Base-by-base conservation (phyloP, 768 basidiomycete genomes). In the Russula emetica region DNA sequence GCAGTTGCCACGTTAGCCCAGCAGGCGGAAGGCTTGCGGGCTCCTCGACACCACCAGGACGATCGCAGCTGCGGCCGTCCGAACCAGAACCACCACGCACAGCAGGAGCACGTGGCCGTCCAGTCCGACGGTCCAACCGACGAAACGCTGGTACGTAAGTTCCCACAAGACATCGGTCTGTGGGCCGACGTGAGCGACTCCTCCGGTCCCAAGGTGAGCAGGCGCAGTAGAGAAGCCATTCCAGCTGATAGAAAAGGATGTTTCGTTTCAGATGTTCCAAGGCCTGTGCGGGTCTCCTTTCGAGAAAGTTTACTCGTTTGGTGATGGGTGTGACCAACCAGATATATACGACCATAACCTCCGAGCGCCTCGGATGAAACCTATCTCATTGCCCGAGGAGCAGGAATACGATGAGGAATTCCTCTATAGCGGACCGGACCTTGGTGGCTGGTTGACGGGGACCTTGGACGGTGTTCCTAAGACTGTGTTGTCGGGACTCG, bases 11-110 rank as follows among this genome's bases (percentile, higher is more conserved):
- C 54, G 6, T 10, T 28, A 0, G 42, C 4, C 30, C 58, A 30
- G 47, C 63, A 60, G 38, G 58, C 63, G 0, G 16, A 13, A 60
- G 55, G 53, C 63, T 64, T 64, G 63, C 63, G 63, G 53, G 47
- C 53, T 58, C 58, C 63, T 28, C 28, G 0, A 2, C 1, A 28
- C 63, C 63, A 64, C 63, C 58, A 55, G 63, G 63, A 36, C 52
- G 58, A 1, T 44, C 63, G 13, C 58, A n/a, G 28, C 58, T 55
- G 30, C 11, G 63, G 34, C 14, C 38, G 47, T 44, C 38, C 38
- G n/a, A 42, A 26, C 58, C 28, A 26, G 47, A 3, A 0, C 0
- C 16, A 16, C 34, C 38, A 55, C 16, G 28, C 28, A 10, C 45
- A 9, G n/a, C 53, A 22, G 36, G n/a, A 13, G 36, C 2, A 5